phyloP scores from a whole-genome alignment of 2,329 filamentous ascomycete species.

The Hymenotorrendiella dingleyae region DNA sequence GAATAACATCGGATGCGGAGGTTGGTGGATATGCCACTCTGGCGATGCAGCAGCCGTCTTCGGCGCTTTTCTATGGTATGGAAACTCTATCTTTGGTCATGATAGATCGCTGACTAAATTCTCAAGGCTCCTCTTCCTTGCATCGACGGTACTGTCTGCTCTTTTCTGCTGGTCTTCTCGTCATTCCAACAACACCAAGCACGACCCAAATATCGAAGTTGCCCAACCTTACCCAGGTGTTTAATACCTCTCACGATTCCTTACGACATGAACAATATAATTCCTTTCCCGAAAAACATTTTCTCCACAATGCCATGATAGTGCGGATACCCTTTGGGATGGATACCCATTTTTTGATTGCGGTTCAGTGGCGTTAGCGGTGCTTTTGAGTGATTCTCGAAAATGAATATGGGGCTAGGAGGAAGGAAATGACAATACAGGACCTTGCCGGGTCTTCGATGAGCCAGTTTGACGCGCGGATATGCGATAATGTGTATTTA shows the following conservation, averaged over 20 bases:
- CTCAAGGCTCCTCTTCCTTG: conserved; percentile 1
- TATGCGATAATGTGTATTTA: too few species aligned
- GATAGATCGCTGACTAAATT: not conserved
- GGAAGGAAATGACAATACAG: too few species aligned
- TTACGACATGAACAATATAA: not conserved
- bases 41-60: conserved; percentile 39
- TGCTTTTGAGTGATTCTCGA: too few species aligned
- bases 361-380: too few species aligned
- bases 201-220: conserved; percentile 2
- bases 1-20: conserved; percentile 48
- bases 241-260: not conserved
- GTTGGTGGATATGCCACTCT: conserved; percentile 29
- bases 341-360: not conserved
- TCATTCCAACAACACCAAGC: not conserved
- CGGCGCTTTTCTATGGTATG: conserved; percentile 42
- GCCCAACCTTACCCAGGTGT: not conserved
- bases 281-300: not conserved
- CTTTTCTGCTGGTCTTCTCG: not conserved
- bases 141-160: not conserved
- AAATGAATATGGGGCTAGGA: too few species aligned
- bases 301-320: not conserved
- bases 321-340: not conserved
- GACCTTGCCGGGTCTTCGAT: too few species aligned
- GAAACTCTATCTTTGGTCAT: too few species aligned
- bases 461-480: too few species aligned